A percentile compares a stretch with the other conserved stretches of the same genome.
Conservation (phyloP, 2,329 filamentous ascomycete genomes). For the Claviceps sp. region DNA sequence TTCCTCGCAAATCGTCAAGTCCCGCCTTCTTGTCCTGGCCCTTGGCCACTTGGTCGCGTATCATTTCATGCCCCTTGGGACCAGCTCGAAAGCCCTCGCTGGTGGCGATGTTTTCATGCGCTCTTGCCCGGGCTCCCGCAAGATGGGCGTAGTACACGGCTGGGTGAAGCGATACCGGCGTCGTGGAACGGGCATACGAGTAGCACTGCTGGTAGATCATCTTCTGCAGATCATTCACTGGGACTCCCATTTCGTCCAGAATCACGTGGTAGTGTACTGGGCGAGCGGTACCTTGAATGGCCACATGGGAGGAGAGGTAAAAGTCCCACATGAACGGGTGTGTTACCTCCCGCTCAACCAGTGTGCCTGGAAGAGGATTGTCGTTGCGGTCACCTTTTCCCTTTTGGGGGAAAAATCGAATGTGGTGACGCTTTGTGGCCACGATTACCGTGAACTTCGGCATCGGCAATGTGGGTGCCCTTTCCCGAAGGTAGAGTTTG, state of each 20-base stretch:
- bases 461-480: conserved; percentile 19
- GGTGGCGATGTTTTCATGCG: conserved; percentile 48
- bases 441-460: conserved; percentile 53
- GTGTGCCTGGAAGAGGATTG: conserved; percentile 73
- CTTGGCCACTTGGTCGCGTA: conserved; percentile 26
- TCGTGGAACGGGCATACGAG: conserved; percentile 83
- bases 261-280: conserved; percentile 90
- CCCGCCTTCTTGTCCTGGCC: conserved; percentile 13
- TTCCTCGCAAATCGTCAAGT: conserved; percentile 9
- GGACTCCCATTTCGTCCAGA: conserved; percentile 60
- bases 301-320: conserved; percentile 48
- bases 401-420: conserved; percentile 72
- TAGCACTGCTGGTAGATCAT: conserved; percentile 95
- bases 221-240: conserved; percentile 58
- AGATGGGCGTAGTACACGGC: conserved; percentile 95
- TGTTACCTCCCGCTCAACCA: conserved; percentile 83
- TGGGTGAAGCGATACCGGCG: conserved; percentile 76
- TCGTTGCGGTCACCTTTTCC: conserved; percentile 54
- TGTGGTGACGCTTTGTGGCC: conserved; percentile 86
- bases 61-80: conserved; percentile 29
- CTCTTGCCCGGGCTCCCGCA: conserved; percentile 64
- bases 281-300: conserved; percentile 86
- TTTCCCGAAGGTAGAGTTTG: conserved; percentile 41
- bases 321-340: conserved; percentile 88
- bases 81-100: conserved; percentile 31